phyloP scores from a whole-genome alignment of 1,284 basidiomycete genomes.

The Thecaphora thlaspeos region DNA sequence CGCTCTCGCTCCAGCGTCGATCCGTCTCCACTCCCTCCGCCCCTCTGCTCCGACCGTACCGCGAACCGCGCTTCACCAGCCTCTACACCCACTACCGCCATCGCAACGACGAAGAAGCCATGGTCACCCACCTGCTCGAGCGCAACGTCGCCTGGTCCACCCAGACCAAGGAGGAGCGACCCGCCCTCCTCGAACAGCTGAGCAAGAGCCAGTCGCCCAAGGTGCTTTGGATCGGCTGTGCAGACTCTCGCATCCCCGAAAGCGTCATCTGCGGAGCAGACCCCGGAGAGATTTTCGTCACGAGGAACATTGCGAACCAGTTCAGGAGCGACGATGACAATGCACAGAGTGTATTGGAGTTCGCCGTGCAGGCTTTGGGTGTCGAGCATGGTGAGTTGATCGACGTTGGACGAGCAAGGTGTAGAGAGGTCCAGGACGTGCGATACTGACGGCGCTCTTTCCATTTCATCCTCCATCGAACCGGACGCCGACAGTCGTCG shows the following conservation, averaged over 20 bases:
- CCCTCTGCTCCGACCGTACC: not conserved
- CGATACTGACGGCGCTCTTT: too few relatives aligned
- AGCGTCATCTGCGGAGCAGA: conserved; percentile 45
- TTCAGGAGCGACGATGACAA: conserved; percentile 77
- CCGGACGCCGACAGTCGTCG: conserved; percentile 70
- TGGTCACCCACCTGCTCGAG: conserved; percentile 9
- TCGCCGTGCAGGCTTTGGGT: conserved; percentile 74
- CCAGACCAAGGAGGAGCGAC: conserved; percentile 58
- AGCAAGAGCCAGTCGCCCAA: conserved; percentile 72
- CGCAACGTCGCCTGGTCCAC: conserved; percentile 44
- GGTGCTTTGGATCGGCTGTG: conserved; percentile 69
- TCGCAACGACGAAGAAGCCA: not conserved
- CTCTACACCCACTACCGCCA: not conserved
- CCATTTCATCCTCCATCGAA: too few relatives aligned
- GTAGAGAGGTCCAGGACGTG: too few relatives aligned
- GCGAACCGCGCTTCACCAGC: not conserved
- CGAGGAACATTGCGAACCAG: conserved; percentile 60
- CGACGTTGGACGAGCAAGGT: too few relatives aligned
- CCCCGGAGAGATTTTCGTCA: conserved; percentile 55
- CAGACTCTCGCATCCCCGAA: conserved; percentile 62
- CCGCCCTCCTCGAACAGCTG: conserved; percentile 66
- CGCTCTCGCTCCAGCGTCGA: not conserved
- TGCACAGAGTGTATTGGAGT: conserved; percentile 74
- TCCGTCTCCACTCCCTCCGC: too few relatives aligned
- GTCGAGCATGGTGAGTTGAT: conserved; percentile 77